Evolutionary conservation across 169 alveolate genomes (phyloP).

Genomic region (Plasmodium coatneyi): DNA sequence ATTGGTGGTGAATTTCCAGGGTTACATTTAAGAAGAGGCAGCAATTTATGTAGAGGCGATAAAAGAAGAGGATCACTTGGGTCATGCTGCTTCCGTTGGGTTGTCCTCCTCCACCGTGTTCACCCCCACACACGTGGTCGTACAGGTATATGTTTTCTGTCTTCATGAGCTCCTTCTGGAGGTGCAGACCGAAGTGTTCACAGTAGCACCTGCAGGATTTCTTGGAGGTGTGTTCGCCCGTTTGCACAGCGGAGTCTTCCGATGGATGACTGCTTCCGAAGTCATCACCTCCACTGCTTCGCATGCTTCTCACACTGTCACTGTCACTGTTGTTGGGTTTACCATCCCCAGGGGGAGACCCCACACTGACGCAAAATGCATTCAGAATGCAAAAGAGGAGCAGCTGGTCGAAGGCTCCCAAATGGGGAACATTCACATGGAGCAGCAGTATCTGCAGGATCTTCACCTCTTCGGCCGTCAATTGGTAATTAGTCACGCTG

Average conservation of each 20-base stretch:
- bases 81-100: neutral
- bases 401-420: constrained; percentile 34
- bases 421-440: constrained; percentile 53
- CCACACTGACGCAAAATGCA: constrained; percentile 9
- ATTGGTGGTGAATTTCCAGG: constrained; percentile 43
- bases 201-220: constrained; percentile 15
- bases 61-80: constrained; percentile 19
- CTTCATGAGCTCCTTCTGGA: constrained; percentile 32
- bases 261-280: neutral
- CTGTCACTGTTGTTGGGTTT: neutral
- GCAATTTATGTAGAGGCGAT: constrained; percentile 62
- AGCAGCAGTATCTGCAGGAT: constrained; percentile 41
- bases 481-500: constrained; percentile 26
- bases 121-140: neutral
- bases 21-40: constrained; percentile 30
- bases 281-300: neutral
- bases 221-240: neutral
- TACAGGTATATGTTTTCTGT: constrained; percentile 13
- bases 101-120: neutral
- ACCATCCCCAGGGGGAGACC: neutral
- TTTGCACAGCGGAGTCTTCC: neutral
- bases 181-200: constrained; percentile 13
- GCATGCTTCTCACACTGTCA: neutral
- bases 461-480: constrained; percentile 39
- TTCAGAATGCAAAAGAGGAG: constrained; percentile 56